Evolutionary conservation across 2,329 filamentous ascomycete species (phyloP).

Genomic region (Orbilia ellipsospora): DNA sequence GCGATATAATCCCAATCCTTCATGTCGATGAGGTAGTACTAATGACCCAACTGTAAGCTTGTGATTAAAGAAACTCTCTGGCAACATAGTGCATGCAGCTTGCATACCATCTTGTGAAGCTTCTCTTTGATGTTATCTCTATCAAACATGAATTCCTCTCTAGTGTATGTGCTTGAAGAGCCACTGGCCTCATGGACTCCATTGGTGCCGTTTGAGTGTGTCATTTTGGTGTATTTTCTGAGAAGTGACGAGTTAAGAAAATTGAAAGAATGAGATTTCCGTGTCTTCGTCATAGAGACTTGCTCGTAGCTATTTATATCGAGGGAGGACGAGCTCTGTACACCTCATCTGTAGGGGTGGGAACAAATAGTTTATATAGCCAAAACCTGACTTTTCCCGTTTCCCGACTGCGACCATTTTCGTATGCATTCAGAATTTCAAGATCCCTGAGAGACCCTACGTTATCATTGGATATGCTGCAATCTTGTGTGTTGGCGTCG

Average conservation of each 20-base stretch:
- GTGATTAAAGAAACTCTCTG: background rate
- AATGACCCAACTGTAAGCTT: background rate
- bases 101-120: background rate
- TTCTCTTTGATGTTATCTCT: conserved; percentile 1
- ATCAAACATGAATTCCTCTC: conserved; percentile 2
- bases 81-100: background rate
- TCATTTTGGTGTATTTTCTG: background rate
- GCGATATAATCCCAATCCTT: background rate
- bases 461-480: too few relatives aligned
- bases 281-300: background rate
- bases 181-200: background rate
- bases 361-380: too few relatives aligned
- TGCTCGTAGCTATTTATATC: background rate
- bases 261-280: background rate
- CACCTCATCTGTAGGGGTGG: too few relatives aligned
- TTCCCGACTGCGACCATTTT: too few relatives aligned
- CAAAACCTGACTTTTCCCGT: too few relatives aligned
- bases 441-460: too few relatives aligned
- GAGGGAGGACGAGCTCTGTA: too few relatives aligned
- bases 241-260: background rate
- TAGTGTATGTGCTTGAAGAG: background rate
- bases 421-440: too few relatives aligned
- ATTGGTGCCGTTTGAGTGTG: background rate
- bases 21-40: background rate
- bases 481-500: too few relatives aligned